phyloP scores from a whole-genome alignment of 108 stramenopile species.

The Cyclotella sp. region DNA sequence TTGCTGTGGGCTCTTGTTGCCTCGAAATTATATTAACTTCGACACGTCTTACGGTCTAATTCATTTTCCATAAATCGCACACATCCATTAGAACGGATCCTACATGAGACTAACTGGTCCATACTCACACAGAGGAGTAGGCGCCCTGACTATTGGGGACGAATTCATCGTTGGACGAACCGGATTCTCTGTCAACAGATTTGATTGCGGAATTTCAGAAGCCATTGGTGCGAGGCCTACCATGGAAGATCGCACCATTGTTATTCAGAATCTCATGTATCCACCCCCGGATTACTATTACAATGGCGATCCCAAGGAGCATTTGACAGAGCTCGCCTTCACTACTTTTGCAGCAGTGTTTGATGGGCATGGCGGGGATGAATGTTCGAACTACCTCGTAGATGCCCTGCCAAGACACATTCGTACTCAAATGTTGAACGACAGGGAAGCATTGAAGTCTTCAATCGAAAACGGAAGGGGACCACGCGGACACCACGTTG shows the following conservation, averaged over 20 bases:
- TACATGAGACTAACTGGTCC: constrained; percentile 92
- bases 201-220: constrained; percentile 96
- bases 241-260: constrained; percentile 94
- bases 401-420: constrained; percentile 86
- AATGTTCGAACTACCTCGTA: constrained; percentile 91
- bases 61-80: background rate
- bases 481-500: constrained; percentile 58
- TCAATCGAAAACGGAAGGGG: constrained; percentile 82
- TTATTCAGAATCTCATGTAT: constrained; percentile 86
- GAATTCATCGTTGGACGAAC: constrained; percentile 97
- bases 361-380: constrained; percentile 97
- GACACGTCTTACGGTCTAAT: background rate
- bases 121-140: constrained; percentile 82
- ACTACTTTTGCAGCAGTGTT: constrained; percentile 96
- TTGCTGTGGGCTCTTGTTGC: no score
- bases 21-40: no score
- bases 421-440: constrained; percentile 80
- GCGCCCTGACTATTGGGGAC: constrained; percentile 84
- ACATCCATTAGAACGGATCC: constrained; percentile 76
- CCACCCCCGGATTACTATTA: constrained; percentile 85
- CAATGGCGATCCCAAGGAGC: constrained; percentile 83
- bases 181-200: constrained; percentile 97
- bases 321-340: constrained; percentile 81
- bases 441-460: constrained; percentile 70
- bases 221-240: constrained; percentile 92